Percentiles rank a stretch among this genome's conserved stretches.
Evolutionary conservation across 2,329 filamentous ascomycete genomes (phyloP).

Genomic region (Ceratocystiopsis sp.): DNA sequence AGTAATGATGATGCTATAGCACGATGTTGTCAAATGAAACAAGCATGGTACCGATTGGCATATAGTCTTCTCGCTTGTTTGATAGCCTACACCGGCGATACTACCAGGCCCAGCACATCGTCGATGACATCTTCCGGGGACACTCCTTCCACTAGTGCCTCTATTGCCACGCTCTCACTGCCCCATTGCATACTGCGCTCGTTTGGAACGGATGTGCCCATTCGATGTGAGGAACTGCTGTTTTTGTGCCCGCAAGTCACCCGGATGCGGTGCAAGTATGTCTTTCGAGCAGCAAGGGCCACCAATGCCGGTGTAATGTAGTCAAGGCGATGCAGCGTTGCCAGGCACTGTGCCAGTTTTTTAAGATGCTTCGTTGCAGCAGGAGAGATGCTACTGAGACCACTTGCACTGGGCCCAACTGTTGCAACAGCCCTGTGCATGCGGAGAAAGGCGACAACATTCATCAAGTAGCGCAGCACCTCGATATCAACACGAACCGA

Average conservation of each 20-base stretch:
- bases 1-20: too few relatives aligned
- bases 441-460: conserved; percentile 73
- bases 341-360: conserved; percentile 52
- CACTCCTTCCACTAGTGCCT: conserved; percentile 44
- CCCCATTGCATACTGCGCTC: conserved; percentile 92
- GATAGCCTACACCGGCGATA: conserved; percentile 27
- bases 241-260: conserved; percentile 30
- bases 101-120: conserved; percentile 41
- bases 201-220: conserved; percentile 21
- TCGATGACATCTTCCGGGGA: conserved; percentile 47
- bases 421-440: conserved; percentile 67
- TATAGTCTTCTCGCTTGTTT: background rate
- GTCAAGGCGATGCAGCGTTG: conserved; percentile 61
- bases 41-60: too few relatives aligned
- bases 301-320: conserved; percentile 77
- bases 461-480: conserved; percentile 68
- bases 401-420: background rate
- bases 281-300: conserved; percentile 64
- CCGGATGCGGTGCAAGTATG: conserved; percentile 70
- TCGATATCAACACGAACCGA: conserved; percentile 54
- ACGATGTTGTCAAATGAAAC: too few relatives aligned
- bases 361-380: conserved; percentile 63
- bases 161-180: conserved; percentile 55
- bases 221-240: too few relatives aligned
- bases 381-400: conserved; percentile 50